Evolutionary conservation across 805 yeast species (phyloP).

Genomic region (Wickerhamomyces silvicola): DNA sequence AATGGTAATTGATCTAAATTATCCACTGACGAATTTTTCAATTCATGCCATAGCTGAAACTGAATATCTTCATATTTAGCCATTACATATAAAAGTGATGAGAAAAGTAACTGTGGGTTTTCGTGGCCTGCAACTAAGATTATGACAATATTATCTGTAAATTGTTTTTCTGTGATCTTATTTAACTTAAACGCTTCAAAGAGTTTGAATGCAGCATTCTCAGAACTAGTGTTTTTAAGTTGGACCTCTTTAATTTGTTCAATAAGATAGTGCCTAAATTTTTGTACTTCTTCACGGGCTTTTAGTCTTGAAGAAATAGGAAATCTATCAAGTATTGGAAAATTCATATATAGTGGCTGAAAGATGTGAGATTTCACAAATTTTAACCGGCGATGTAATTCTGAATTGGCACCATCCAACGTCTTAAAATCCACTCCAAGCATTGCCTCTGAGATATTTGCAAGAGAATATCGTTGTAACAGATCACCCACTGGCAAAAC

Average conservation of each 20-base stretch:
- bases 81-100: slow-evolving; percentile 39
- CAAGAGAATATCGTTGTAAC: slow-evolving; percentile 41
- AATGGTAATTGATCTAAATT: slow-evolving; percentile 18
- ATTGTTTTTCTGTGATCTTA: slow-evolving; percentile 36
- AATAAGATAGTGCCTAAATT: slow-evolving; percentile 33
- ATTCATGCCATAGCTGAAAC: slow-evolving; percentile 21
- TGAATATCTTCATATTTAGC: slow-evolving; percentile 37
- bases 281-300: slow-evolving; percentile 37
- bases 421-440: slow-evolving; percentile 43
- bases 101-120: slow-evolving; percentile 48
- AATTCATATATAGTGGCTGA: slow-evolving; percentile 45
- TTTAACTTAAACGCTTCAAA: slow-evolving; percentile 33
- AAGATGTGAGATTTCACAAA: slow-evolving; percentile 46
- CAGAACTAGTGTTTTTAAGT: slow-evolving; percentile 18
- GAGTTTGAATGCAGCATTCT: slow-evolving; percentile 36
- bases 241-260: slow-evolving; percentile 28
- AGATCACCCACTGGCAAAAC: slow-evolving; percentile 28
- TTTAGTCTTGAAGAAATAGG: slow-evolving; percentile 41
- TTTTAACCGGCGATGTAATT: slow-evolving; percentile 34
- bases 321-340: slow-evolving; percentile 45
- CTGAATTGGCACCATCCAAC: slow-evolving; percentile 24
- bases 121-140: slow-evolving; percentile 59
- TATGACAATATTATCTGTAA: slow-evolving; percentile 48
- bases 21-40: slow-evolving; percentile 3
- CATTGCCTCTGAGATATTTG: slow-evolving; percentile 43